A percentile compares a stretch with the other conserved stretches of the same genome.
Conservation (phyloP, 2,329 filamentous ascomycete genomes). For the Exophiala aquamarina region DNA sequence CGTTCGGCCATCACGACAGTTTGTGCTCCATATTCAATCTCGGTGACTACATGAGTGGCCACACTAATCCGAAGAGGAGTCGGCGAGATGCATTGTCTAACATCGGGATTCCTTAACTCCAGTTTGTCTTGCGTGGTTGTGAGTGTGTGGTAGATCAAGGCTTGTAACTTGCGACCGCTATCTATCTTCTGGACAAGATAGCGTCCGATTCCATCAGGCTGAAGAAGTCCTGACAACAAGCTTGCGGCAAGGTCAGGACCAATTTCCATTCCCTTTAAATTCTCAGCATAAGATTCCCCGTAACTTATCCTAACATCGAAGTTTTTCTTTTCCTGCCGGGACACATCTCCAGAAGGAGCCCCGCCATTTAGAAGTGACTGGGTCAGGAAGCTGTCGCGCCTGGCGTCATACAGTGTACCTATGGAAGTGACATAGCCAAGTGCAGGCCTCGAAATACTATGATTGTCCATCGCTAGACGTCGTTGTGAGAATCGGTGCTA, state of each 20-base stretch:
- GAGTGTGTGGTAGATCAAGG: slow-evolving; percentile 18
- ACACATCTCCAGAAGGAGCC: slow-evolving; percentile 8
- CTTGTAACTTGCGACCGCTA: slow-evolving; percentile 6
- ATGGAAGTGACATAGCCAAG: slow-evolving; percentile 19
- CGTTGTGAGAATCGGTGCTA: too few species aligned
- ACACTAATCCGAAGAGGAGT: slow-evolving; percentile 8
- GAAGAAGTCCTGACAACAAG: slow-evolving; percentile 20
- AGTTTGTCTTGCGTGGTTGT: slow-evolving; percentile 14
- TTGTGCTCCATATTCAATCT: slow-evolving; percentile 22
- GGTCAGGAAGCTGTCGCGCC: slow-evolving; percentile 20
- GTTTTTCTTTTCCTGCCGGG: background rate
- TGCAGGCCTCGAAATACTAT: slow-evolving; percentile 4
- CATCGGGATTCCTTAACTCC: too few species aligned
- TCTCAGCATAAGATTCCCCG: slow-evolving; percentile 17
- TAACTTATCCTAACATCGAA: background rate
- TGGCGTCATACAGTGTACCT: slow-evolving; percentile 25
- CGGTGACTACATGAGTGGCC: slow-evolving; percentile 24
- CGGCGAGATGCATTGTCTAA: too few species aligned
- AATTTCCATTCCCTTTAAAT: slow-evolving; percentile 19
- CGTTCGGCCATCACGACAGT: too few species aligned
- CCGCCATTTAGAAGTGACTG: slow-evolving; percentile 6
- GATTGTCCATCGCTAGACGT: too few species aligned
- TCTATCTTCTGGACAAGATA: slow-evolving; percentile 16
- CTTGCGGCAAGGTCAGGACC: slow-evolving; percentile 19
- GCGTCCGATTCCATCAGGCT: slow-evolving; percentile 7